Base-by-base conservation (phyloP, 2,329 filamentous ascomycete genomes). In the Sporothrix protearum region DNA sequence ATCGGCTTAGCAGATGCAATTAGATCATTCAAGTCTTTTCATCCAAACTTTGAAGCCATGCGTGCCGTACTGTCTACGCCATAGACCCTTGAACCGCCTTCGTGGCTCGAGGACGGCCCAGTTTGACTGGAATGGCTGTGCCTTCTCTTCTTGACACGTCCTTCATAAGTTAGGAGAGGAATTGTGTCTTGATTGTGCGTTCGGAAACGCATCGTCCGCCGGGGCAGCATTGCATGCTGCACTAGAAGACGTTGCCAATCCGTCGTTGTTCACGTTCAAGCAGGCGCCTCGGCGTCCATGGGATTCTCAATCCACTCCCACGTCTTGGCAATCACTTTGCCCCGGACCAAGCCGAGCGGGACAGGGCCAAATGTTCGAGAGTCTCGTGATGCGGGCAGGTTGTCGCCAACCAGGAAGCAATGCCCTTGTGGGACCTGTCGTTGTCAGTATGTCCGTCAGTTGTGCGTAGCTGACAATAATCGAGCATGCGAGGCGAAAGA, bases 381-480 rank as follows among this genome's bases (percentile, higher is more conserved):
- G 82, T 99, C 96, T 75, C 93, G 85, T 30, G 94, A 97, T 77
- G 88, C 91, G 2, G 88, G 85, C 73, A 97, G 78, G 80, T 98
- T 98, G 80, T 99, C 96, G 2, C 96, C 96, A 2, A 89, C 88
- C 7, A 97, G 83, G 88, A 93, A 98, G 77, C 94, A 96, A 83
- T 99, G 96, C 1, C 96, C 96, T 78, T 92, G 85, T 0, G 96
- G 96, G 19, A 99, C 89, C 92, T 96, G 77, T 28, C n/a, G 12
- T 22, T 19, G 63, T 49, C 33, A 49, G 68, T 3, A 45, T 42
- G n/a, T n/a, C n/a, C n/a, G n/a, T n/a, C n/a, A n/a, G n/a, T n/a
- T n/a, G n/a, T n/a, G 10, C 22, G 47, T 9, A 70, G 28, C 55
- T 7, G 14, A n/a, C 5, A 36, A 36, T 8, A 36, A 36, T 8